Base-by-base conservation (phyloP, 1,284 basidiomycete genomes). In the Puccinia triticina region DNA sequence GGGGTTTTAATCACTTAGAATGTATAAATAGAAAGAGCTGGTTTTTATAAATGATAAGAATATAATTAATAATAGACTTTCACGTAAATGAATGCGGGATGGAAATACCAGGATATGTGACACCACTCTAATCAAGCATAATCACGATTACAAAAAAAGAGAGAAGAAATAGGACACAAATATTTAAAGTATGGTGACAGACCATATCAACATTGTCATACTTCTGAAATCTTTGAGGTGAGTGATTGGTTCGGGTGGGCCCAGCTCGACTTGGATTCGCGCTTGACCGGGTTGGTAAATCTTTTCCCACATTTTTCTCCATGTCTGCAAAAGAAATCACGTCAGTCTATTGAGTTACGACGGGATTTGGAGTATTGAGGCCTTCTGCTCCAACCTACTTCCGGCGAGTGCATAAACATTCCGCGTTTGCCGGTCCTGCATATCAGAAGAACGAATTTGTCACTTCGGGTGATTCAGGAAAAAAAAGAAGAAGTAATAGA, bases 141-240 rank as follows among this genome's bases (percentile, higher is more conserved):
- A 67, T 43, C 40, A 64, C 18, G 32, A 12, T 64, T n/a, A 64
- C 34, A 67, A 67, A 67, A 10, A 67, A 67, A 67, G n/a, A 40
- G 21, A 67, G 10, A 67, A 67, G 11, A 29, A 34, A 67, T 1
- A 67, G 11, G 14, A 26, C 8, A 67, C 0, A 67, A 37, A 43
- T 43, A 3, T 67, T 72, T 26, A 72, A 50, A 78, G 29, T n/a
- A 78, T 78, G 40, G 76, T 78, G 21, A 78, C 37, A 14, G 76
- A 78, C 76, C 76, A 78, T 37, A 78, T 66, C 61, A 78, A 67
- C 76, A 78, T 78, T 21, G 76, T 78, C 76, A 78, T 78, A 32
- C 64, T 67, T 67, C 76, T 67, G n/a, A 78, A 64, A 66, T 67
- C 76, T 66, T 66, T 64, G 3, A 78, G 32, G 69, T 78, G 76